Conservation (phyloP, 176 grass and related monocot species). For the Olyra latifolia region DNA sequence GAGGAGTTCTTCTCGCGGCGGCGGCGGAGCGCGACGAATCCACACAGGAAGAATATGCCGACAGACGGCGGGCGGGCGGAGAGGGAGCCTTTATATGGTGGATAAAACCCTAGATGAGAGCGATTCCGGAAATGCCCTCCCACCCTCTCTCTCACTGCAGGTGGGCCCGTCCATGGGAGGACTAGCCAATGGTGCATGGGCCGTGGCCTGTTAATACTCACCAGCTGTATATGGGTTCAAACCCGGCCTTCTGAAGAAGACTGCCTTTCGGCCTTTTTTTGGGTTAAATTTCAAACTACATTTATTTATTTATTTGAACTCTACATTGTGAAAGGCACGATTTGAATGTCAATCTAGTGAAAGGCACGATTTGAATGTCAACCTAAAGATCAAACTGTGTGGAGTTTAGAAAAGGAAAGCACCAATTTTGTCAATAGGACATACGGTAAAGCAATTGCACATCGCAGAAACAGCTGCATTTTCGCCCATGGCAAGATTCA, state of each 20-base stretch:
- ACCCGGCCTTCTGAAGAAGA: neutral
- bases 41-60: neutral
- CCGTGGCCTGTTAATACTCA: neutral
- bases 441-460: neutral
- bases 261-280: neutral
- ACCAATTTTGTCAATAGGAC: neutral
- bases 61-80: neutral
- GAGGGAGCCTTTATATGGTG: neutral
- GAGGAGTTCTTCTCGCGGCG: neutral
- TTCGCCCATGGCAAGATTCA: neutral
- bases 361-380: too few species aligned
- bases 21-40: slow-evolving; percentile 22
- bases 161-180: neutral
- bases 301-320: neutral
- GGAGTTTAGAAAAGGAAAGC: neutral
- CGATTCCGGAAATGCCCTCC: slow-evolving; percentile 19
- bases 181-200: neutral
- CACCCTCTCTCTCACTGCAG: neutral
- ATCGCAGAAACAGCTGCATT: neutral
- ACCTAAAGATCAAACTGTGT: neutral
- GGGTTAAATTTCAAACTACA: neutral
- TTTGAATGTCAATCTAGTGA: too few species aligned
- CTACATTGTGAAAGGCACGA: neutral
- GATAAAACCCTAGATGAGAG: slow-evolving; percentile 30
- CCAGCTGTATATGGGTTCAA: neutral